phyloP scores from a whole-genome alignment of 805 yeast genomes.

The Tetrapisispora taiwanensis region DNA sequence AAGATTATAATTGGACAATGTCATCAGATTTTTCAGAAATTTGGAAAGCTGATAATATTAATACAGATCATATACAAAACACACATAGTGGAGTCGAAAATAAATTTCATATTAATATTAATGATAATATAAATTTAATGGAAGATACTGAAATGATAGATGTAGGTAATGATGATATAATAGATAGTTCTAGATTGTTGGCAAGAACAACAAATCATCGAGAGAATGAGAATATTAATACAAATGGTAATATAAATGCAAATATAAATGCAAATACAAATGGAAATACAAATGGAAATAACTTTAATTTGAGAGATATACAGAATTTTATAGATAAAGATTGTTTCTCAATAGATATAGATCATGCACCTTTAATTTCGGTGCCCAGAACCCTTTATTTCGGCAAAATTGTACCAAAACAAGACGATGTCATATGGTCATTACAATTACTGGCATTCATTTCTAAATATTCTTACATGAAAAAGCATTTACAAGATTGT shows the following conservation, averaged over 20 bases:
- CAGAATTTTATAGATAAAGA: background rate
- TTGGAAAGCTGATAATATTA: conserved; percentile 9
- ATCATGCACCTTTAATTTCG: conserved; percentile 21
- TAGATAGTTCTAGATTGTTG: background rate
- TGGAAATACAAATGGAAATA: background rate
- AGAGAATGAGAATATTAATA: background rate
- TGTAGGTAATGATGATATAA: background rate
- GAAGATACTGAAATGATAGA: background rate
- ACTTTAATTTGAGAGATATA: background rate
- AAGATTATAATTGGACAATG: conserved; percentile 6
- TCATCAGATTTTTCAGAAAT: conserved; percentile 20
- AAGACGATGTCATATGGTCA: conserved; percentile 91
- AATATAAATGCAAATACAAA: no score
- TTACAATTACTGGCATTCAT: conserved; percentile 85
- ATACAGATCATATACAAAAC: background rate
- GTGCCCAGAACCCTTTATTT: conserved; percentile 47
- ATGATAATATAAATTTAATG: background rate
- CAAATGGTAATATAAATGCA: no score
- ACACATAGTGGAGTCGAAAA: background rate
- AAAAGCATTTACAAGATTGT: conserved; percentile 63
- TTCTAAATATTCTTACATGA: conserved; percentile 77
- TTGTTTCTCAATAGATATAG: conserved; percentile 10
- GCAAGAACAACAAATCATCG: background rate
- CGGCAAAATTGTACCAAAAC: conserved; percentile 79
- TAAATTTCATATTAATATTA: background rate